phyloP scores from a whole-genome alignment of 2,329 filamentous ascomycete genomes.

The Sarocladium strictum region DNA sequence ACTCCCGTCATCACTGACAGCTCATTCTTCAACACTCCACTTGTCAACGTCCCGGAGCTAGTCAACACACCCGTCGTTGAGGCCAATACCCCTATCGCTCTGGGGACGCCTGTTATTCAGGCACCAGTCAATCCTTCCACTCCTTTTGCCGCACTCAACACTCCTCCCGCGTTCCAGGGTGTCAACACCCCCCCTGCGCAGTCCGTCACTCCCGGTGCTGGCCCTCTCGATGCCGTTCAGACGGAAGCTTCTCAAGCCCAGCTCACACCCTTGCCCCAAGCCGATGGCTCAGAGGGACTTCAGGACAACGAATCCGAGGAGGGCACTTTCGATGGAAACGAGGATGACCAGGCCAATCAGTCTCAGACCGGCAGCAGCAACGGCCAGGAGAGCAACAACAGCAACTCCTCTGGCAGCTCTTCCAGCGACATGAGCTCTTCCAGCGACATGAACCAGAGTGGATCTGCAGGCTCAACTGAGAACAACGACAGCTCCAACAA shows the following conservation, averaged over 20 bases:
- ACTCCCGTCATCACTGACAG: neutral
- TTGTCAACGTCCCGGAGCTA: neutral
- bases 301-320: neutral
- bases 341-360: neutral
- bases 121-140: neutral
- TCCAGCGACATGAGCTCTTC: too few relatives aligned
- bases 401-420: too few relatives aligned
- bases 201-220: slow-evolving; percentile 1
- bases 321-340: neutral
- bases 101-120: neutral
- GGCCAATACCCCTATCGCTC: neutral
- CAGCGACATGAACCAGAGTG: neutral
- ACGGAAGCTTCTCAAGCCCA: neutral
- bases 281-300: neutral
- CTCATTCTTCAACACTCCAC: neutral
- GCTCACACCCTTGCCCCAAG: neutral
- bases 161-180: neutral
- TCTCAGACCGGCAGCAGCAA: too few relatives aligned
- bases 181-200: neutral
- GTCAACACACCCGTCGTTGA: neutral
- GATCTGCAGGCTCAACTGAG: neutral
- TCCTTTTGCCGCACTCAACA: neutral
- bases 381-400: neutral
- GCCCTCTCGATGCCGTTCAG: neutral
- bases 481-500: neutral